A percentile compares a stretch with the other conserved stretches of the same genome.
Conservation (phyloP, 257 asterid genomes). For the Euphrasia confusa region DNA sequence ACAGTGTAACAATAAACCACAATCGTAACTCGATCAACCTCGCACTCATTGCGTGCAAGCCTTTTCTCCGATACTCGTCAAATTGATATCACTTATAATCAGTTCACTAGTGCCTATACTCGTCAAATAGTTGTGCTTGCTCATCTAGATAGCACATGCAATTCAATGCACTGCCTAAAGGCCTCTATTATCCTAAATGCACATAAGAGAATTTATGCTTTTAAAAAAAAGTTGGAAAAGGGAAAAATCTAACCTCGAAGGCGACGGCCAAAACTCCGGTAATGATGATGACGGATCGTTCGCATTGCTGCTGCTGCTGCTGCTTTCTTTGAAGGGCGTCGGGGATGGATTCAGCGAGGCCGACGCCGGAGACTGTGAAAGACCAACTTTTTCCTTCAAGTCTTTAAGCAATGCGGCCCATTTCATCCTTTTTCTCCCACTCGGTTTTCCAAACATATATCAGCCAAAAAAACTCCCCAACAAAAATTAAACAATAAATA, state of each 20-base stretch:
- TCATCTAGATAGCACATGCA: too few relatives aligned
- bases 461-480: slow-evolving; percentile 24
- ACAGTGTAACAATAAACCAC: neutral
- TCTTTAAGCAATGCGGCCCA: slow-evolving; percentile 98
- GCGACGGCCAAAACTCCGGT: slow-evolving; percentile 55
- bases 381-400: slow-evolving; percentile 92
- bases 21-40: neutral
- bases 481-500: slow-evolving; percentile 21
- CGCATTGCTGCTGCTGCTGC: slow-evolving; percentile 36
- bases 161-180: slow-evolving; percentile 20
- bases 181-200: too few relatives aligned
- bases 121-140: slow-evolving; percentile 6
- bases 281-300: slow-evolving; percentile 36
- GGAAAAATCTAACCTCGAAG: slow-evolving; percentile 54
- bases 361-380: slow-evolving; percentile 57
- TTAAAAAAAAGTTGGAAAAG: neutral
- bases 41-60: neutral
- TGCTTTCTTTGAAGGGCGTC: slow-evolving; percentile 50
- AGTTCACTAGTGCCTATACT: neutral
- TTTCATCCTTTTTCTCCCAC: slow-evolving; percentile 83
- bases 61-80: neutral
- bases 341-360: slow-evolving; percentile 51
- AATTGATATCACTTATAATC: slow-evolving; percentile 3
- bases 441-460: slow-evolving; percentile 52
- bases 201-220: neutral